Percentiles rank a stretch among this genome's conserved stretches.
Conservation (phyloP, 345 rosid genomes). For the Hibiscus tridactylites region DNA sequence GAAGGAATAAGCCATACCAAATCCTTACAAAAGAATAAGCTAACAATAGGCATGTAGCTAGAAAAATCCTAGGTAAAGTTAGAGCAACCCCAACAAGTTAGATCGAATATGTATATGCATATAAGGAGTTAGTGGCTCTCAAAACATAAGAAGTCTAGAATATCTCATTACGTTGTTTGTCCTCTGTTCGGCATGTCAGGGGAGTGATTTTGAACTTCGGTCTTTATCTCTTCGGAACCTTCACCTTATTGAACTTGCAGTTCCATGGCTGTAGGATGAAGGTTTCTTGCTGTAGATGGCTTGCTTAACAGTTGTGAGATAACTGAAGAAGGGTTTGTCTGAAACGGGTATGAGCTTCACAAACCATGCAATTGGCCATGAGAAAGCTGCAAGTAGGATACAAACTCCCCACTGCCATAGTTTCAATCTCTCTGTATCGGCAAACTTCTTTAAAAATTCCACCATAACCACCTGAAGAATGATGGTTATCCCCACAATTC, state of each 20-base stretch:
- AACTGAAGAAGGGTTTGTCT: slow-evolving; percentile 35
- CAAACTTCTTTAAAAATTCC: slow-evolving; percentile 53
- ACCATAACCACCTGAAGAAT: slow-evolving; percentile 63
- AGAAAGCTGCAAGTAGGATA: slow-evolving; percentile 36
- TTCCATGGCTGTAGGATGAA: slow-evolving; percentile 12
- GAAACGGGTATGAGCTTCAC: slow-evolving; percentile 53
- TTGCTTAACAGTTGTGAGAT: slow-evolving; percentile 21
- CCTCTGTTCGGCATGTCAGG: neutral
- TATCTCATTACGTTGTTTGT: neutral
- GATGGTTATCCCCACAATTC: slow-evolving; percentile 49
- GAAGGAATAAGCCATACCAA: neutral
- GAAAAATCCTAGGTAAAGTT: neutral
- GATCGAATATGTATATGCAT: neutral
- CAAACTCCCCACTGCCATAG: slow-evolving; percentile 50
- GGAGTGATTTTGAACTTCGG: neutral
- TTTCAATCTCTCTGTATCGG: slow-evolving; percentile 41
- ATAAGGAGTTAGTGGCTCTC: neutral
- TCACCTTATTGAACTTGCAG: neutral
- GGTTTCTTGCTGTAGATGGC: slow-evolving; percentile 8
- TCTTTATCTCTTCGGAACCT: neutral
- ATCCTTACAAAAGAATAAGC: neutral
- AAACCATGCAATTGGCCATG: slow-evolving; percentile 60
- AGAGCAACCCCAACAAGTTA: neutral
- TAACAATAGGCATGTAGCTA: neutral
- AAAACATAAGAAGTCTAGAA: neutral